Evolutionary conservation across 768 basidiomycete species (phyloP), one percentile per base, ranked within the genome.

Genomic region (Gloeostereum incarnatum): DNA sequence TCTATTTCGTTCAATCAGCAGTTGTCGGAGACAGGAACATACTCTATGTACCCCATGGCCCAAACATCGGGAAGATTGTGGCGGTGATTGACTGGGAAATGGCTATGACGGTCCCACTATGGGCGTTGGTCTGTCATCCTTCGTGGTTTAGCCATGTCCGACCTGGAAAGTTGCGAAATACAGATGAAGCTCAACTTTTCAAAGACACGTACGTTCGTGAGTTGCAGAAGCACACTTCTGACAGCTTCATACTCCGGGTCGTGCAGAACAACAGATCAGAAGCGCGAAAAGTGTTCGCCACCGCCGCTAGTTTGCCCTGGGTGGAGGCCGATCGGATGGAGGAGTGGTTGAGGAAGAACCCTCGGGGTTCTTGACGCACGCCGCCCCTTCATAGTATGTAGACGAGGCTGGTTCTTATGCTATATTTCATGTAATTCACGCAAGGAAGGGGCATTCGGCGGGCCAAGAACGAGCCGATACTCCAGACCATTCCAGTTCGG

Each of bases 61-160:
- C 47, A n/a, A 42, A 48, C 9, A 39, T 42, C 13, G 50, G 50
- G 11, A 42, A 31, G 22, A 47, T 52, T 27, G 25, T 52, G 4
- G 41, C 45, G 4, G 39, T 52, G 7, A 43, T 52, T 26, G 49
- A 52, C 45, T 52, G 51, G 51, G 51, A 52, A 35, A 44, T 40
- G 31, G 35, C 49, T 16, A 17, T 41, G 14, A 49, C 45, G 6
- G 51, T 50, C 13, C 51, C 51, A 0, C 26, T 52, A 11, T 52
- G 51, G 51, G 38, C 45, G 6, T 30, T 51, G 19, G 39, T 46
- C n/a, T 49, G 48, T 22, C 39, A 49, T 40, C 50, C 50, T 11
- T 39, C 36, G 11, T 51, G 50, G 50, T 51, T 51, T 31, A 44
- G 46, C 21, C 44, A 38, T 21, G 19, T 33, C 4, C 27, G 10